Percentiles rank a stretch among this genome's conserved stretches.
These are phyloP conservation scores for Marasmius tenuissimus DNA, from an alignment of 1,284 basidiomycete genomes.

Conservation along the genomic window DNA sequence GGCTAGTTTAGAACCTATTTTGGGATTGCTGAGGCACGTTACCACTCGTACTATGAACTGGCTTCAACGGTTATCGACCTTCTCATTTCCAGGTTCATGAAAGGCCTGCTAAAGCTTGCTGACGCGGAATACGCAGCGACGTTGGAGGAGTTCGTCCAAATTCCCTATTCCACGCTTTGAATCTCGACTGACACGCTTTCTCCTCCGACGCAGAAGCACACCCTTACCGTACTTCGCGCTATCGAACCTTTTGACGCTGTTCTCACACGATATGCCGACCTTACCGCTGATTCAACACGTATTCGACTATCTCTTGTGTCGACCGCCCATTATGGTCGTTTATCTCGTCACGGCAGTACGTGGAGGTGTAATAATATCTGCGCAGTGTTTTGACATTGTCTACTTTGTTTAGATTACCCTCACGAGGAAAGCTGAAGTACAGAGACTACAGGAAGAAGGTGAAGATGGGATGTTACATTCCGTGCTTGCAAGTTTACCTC, in stretches of 20 bases:
- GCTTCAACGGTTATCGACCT: slow-evolving; percentile 11
- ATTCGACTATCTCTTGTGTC: slow-evolving; percentile 83
- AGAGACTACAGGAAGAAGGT: slow-evolving; percentile 55
- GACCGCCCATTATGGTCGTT: slow-evolving; percentile 79
- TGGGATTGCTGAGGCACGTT: slow-evolving; percentile 76
- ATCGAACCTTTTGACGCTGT: slow-evolving; percentile 87
- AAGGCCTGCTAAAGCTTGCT: slow-evolving; percentile 65
- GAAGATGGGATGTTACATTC: slow-evolving; percentile 88
- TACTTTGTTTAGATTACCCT: slow-evolving; percentile 53
- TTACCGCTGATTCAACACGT: slow-evolving; percentile 83
- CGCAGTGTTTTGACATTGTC: slow-evolving; percentile 2
- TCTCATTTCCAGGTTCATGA: slow-evolving; percentile 53
- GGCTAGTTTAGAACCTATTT: slow-evolving; percentile 76
- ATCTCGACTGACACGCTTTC: slow-evolving; percentile 22
- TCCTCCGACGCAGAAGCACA: slow-evolving; percentile 32
- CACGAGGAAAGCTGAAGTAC: slow-evolving; percentile 58
- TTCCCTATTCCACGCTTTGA: slow-evolving; percentile 3
- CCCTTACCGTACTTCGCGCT: slow-evolving; percentile 86
- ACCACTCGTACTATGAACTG: not conserved
- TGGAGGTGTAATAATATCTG: slow-evolving; percentile 12
- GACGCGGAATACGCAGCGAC: slow-evolving; percentile 72
- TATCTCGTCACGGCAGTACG: slow-evolving; percentile 83
- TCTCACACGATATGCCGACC: slow-evolving; percentile 88
- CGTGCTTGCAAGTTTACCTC: slow-evolving; percentile 70
- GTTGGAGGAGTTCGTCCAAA: slow-evolving; percentile 59